Evolutionary conservation across 495 filamentous ascomycete species (phyloP).

Genomic region (Trichoderma erinaceum): DNA sequence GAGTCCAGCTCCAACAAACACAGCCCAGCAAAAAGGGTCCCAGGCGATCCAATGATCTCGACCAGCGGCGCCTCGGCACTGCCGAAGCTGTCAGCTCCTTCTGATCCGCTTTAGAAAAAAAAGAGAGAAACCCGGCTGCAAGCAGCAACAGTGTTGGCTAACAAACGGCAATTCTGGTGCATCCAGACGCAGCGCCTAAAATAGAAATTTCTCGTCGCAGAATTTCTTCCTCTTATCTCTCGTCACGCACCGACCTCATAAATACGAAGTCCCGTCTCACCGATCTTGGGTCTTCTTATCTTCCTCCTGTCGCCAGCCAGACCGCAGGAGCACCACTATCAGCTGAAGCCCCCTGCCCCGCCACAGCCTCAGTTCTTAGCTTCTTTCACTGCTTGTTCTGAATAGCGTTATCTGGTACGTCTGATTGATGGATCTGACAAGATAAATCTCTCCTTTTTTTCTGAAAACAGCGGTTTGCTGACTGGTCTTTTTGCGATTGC

Average conservation of each 20-base stretch:
- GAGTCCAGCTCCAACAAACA: neutral
- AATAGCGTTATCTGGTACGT: conserved; percentile 1
- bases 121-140: neutral
- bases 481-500: neutral
- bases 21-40: neutral
- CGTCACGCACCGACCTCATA: conserved; percentile 7
- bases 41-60: neutral
- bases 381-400: neutral
- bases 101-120: neutral
- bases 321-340: neutral
- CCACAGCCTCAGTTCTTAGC: neutral
- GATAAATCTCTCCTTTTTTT: neutral
- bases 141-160: neutral
- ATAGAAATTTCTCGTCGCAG: neutral
- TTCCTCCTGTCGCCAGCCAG: neutral
- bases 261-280: conserved; percentile 13
- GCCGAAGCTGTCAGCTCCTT: conserved; percentile 12
- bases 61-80: conserved; percentile 8
- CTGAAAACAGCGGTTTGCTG: neutral
- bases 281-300: neutral
- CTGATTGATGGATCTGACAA: conserved; percentile 4
- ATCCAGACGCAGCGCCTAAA: neutral
- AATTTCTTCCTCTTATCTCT: conserved; percentile 1
- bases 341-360: conserved; percentile 6
- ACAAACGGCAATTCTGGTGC: neutral